Base-by-base conservation (phyloP, 169 alveolate genomes). In the Plasmodium knowlesi region DNA sequence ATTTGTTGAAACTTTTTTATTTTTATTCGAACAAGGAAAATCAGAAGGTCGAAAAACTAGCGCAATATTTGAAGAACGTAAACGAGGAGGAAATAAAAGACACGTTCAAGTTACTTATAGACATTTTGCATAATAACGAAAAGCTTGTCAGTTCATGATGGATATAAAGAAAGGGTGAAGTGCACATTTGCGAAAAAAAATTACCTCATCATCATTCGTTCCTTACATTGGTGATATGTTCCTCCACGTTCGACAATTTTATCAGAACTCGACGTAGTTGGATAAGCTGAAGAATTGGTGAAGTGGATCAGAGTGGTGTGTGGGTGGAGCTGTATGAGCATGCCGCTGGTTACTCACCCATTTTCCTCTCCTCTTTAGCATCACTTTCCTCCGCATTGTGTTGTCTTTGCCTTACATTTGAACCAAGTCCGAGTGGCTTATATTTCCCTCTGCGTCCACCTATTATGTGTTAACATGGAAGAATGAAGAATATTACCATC, bases 1-100 rank as follows among this genome's bases (percentile, higher is more conserved):
- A 76, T 86, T 74, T 86, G 43, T 53, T 74, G 86, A 86, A 86
- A 22, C 79, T 86, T 46, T 86, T 86, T 86, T 86, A 86, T 76
- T 86, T 86, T 86, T 86, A 86, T 5, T 73, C 86, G 28, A 50
- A 86, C 46, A 34, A 53, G n/a, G 70, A 76, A 22, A 86, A 86
- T 41, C 50, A 28, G 32, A 78, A 78, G 43, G 72, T 86, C 8
- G 93, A 53, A 6, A 86, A 74, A 8, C 67, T 86, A 57, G 54
- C 86, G 14, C 34, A 70, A 6, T 57, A 32, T 76, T 53, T 86
- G 41, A 86, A 86, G 61, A 41, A 74, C 67, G 57, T 50, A 34
- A 82, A 86, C 67, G 54, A 86, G 80, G 61, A 86, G 32, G 86
- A 74, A 86, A 57, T 86, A 74, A 46, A 73, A 30, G 85, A 86